Evolutionary conservation across 768 basidiomycete species (phyloP), one percentile per base, ranked within the genome.

Genomic region (Boletus rubropictus): DNA sequence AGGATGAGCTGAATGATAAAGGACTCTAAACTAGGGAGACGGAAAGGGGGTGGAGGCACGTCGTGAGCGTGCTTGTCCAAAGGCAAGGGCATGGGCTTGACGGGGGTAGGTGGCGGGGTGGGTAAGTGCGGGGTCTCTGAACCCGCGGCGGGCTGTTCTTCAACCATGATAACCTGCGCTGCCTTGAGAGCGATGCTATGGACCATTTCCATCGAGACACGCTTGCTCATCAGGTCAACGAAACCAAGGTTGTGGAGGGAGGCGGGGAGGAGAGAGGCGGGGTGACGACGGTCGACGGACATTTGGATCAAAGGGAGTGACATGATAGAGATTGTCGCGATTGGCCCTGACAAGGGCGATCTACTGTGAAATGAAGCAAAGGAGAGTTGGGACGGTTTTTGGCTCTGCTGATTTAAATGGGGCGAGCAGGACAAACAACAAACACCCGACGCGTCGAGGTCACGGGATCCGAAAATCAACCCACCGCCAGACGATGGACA

Each of bases 141-240:
- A 5, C n/a, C 68, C 46, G 62, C 64, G 52, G 61, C 63, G 40
- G 62, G 53, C 22, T 56, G 70, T 42, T 82, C 81, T 28, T 82
- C 78, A 44, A 89, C 73, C 48, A 74, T 75, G 67, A 97, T 88
- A 51, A 89, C 84, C 50, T 77, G 80, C 54, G 78, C 78, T 36
- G 86, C 78, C 72, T 84, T 81, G 61, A 80, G 79, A 42, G 92
- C 89, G 57, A 98, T 79, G 69, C 89, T 84, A 48, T 79, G 64
- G 64, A 97, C 79, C 86, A 97, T 93, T 49, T 91, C 87, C 61
- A 76, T 71, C 5, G 89, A 80, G 39, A 97, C 89, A 24, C 79
- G 81, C 58, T 76, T 80, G 54, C 78, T 72, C 71, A 97, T 75
- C 55, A 97, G 84, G 55, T 80, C 76, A 51, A 94, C 73, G 52